These are phyloP conservation scores for Paspalum vaginatum DNA, from an alignment of 176 grass and related monocot species.

Conservation along the genomic window DNA sequence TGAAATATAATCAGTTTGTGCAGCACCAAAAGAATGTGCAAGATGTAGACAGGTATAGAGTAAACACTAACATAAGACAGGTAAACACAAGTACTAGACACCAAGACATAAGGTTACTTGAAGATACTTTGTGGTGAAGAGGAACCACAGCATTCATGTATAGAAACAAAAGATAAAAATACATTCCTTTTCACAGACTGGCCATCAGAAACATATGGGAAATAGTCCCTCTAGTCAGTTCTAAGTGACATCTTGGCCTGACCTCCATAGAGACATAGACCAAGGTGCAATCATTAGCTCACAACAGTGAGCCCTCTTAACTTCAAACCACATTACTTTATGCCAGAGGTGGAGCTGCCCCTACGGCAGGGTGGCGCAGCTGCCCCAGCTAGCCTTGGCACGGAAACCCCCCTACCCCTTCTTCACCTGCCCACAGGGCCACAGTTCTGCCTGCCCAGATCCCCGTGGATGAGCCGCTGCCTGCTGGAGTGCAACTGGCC, in stretches of 20 bases:
- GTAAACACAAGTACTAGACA: constrained; percentile 7
- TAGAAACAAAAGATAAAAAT: background rate
- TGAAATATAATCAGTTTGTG: constrained; percentile 37
- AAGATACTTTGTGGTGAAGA: constrained; percentile 17
- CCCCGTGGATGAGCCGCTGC: too few relatives aligned
- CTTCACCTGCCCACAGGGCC: too few relatives aligned
- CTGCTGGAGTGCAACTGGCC: too few relatives aligned
- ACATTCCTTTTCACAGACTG: background rate
- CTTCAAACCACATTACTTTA: background rate
- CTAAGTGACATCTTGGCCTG: background rate
- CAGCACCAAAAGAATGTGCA: constrained; percentile 19
- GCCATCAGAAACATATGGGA: background rate
- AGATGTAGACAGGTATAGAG: background rate
- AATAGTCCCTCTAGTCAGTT: background rate
- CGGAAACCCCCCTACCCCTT: too few relatives aligned
- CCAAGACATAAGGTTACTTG: background rate
- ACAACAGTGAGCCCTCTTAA: background rate
- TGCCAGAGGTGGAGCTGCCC: too few relatives aligned
- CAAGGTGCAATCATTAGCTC: background rate
- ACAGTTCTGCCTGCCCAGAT: too few relatives aligned
- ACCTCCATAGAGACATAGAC: too few relatives aligned
- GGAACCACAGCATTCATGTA: background rate
- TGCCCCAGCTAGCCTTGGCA: too few relatives aligned
- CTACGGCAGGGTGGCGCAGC: too few relatives aligned
- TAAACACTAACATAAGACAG: background rate